phyloP scores from a whole-genome alignment of 345 rosid genomes.

The Arabis hirsuta region DNA sequence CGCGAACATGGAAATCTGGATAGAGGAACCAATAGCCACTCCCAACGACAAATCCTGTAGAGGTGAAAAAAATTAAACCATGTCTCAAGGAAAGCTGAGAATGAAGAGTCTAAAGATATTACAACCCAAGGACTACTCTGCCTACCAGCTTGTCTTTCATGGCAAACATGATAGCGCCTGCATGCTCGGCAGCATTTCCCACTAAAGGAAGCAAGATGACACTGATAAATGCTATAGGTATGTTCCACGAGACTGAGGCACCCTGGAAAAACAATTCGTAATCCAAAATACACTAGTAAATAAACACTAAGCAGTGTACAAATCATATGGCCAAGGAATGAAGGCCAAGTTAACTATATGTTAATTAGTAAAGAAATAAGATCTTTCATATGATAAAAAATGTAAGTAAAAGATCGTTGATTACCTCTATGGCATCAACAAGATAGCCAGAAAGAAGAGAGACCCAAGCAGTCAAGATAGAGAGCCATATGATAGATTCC shows the following conservation, averaged over 20 bases:
- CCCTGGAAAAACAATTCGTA: conserved; percentile 55
- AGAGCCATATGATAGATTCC: conserved; percentile 90
- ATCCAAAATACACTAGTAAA: neutral
- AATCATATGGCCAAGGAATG: conserved; percentile 1
- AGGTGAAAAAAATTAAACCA: conserved; percentile 1
- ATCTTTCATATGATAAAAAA: conserved; percentile 13
- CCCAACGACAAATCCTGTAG: conserved; percentile 92
- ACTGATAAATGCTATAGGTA: conserved; percentile 90
- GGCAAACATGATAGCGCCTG: conserved; percentile 96
- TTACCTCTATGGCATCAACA: conserved; percentile 92
- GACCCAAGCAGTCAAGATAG: conserved; percentile 89
- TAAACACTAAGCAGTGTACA: conserved; percentile 6
- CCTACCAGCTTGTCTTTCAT: conserved; percentile 96
- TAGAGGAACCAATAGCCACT: conserved; percentile 98
- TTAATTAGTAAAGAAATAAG: neutral
- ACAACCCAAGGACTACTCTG: conserved; percentile 34
- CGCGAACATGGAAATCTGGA: conserved; percentile 96
- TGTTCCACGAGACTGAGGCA: conserved; percentile 73
- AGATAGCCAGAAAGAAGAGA: conserved; percentile 88
- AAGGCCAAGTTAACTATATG: conserved; percentile 8
- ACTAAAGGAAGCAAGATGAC: conserved; percentile 95
- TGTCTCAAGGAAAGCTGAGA: conserved; percentile 13
- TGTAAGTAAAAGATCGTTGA: neutral
- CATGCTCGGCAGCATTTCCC: conserved; percentile 98
- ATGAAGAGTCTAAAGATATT: conserved; percentile 6